A percentile compares a stretch with the other conserved stretches of the same genome.
phyloP scores from a whole-genome alignment of 176 grass and related monocot genomes.

The Microstegium vimineum region DNA sequence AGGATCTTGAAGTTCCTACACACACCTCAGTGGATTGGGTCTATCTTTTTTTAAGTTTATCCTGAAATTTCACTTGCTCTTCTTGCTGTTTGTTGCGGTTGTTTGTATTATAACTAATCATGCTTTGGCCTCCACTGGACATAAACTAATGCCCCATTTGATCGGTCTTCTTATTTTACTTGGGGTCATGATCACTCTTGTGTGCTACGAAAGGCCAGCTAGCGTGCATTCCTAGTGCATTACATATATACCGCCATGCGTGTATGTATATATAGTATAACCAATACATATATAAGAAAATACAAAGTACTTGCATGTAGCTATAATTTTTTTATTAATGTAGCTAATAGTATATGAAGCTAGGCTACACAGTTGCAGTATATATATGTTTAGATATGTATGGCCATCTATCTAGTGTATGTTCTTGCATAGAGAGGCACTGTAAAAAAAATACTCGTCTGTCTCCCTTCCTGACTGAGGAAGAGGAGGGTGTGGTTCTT shows the following conservation, averaged over 20 bases:
- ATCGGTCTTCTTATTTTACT: conserved; percentile 29
- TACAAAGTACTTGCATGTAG: not conserved
- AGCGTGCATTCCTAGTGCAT: not conserved
- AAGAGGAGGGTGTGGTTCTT: conserved; percentile 31
- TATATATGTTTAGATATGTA: not conserved
- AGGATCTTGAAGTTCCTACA: conserved; percentile 20
- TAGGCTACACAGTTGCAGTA: no score
- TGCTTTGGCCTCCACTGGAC: conserved; percentile 41
- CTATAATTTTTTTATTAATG: no score
- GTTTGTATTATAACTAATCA: conserved; percentile 54
- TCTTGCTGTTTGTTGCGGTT: conserved; percentile 34
- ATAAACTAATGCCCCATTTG: conserved; percentile 41
- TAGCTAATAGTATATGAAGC: no score
- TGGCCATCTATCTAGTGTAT: no score
- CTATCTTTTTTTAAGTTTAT: conserved; percentile 25
- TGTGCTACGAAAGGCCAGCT: conserved; percentile 27
- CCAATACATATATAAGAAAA: not conserved
- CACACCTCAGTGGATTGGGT: conserved; percentile 20
- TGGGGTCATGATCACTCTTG: conserved; percentile 37
- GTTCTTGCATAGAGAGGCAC: not conserved
- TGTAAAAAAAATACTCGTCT: not conserved
- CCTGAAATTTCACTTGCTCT: conserved; percentile 40
- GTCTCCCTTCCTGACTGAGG: conserved; percentile 18
- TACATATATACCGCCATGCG: not conserved
- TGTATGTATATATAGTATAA: not conserved